Evolutionary conservation across 2,329 filamentous ascomycete species (phyloP), one percentile per base, ranked within the genome.

Genomic region (Salinomyces thailandicus): DNA sequence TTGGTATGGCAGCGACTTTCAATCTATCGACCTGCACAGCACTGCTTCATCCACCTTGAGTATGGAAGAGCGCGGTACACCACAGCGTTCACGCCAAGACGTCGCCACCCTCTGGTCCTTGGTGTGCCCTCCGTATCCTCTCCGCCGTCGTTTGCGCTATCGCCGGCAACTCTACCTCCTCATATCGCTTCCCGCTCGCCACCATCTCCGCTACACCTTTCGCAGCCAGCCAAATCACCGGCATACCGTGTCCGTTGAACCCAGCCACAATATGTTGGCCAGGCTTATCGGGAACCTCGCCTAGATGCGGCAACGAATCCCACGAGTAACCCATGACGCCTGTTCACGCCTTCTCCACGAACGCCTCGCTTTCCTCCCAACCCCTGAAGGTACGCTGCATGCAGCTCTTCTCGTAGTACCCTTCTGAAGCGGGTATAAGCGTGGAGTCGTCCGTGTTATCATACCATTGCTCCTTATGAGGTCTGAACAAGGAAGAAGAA

Each of bases 191-290:
- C 12, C 20, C 28, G 3, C 30, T 15, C 13, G 66, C 41, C 63
- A 71, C 68, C 19, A 52, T 42, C 2, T 57, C 61, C 5, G 69
- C 31, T 0, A 57, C 22, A 11, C 17, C 64, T 41, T 63, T 60
- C 5, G 58, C 59, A 5, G 57, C 48, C 0, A 66, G 51, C 14
- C 63, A 63, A 15, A 69, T 60, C 14, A 65, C 46, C 0, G 66
- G 61, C 67, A 73, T 73, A 0, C 69, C 69, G 37, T 71, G 67
- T 0, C 69, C 69, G 20, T 62, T 64, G 39, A 71, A 72, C 0
- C 68, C 69, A 0, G 62, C 66, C 13, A 67, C 49, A n/a, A 72
- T 53, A 30, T 60, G 66, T 42, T 66, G 60, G 5, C 56, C 58
- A 2, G 53, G 37, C 31, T 55, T 57, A 0, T 51, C 59, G 0